Evolutionary conservation across 2,329 filamentous ascomycete genomes (phyloP).

Genomic region (Clonostachys rosea): DNA sequence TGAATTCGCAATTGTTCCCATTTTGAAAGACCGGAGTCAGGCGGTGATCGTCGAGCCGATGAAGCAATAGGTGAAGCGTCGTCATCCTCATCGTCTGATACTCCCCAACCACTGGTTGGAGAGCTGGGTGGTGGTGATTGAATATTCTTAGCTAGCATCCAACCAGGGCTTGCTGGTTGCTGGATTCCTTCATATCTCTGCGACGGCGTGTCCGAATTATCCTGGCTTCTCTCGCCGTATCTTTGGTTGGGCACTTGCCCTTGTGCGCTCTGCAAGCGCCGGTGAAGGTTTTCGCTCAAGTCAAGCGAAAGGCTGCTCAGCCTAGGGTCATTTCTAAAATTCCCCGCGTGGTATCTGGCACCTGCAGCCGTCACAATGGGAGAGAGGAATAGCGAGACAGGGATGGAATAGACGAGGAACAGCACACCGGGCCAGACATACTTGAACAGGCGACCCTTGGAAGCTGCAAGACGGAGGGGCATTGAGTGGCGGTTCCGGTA

Average conservation of each 20-base stretch:
- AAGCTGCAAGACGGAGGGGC: background rate
- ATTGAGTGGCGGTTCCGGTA: background rate
- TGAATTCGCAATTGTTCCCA: too few relatives aligned
- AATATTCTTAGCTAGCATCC: too few relatives aligned
- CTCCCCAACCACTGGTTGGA: too few relatives aligned
- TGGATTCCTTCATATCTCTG: too few relatives aligned
- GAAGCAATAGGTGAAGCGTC: conserved; percentile 38
- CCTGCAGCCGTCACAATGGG: background rate
- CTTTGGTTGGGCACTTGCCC: too few relatives aligned
- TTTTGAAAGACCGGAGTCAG: conserved; percentile 2
- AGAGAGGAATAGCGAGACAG: background rate
- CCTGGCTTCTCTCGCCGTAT: too few relatives aligned
- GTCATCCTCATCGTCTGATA: conserved; percentile 16
- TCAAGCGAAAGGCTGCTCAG: background rate
- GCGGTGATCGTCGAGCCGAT: conserved; percentile 13
- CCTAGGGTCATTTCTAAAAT: background rate
- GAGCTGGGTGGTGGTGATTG: too few relatives aligned
- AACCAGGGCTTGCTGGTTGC: too few relatives aligned
- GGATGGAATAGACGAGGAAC: background rate
- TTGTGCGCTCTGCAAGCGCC: too few relatives aligned
- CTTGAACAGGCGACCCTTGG: background rate
- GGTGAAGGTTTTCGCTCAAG: background rate
- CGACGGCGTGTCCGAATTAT: too few relatives aligned
- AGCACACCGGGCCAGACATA: background rate
- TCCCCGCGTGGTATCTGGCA: background rate